Conservation (phyloP, 805 yeast species). For the Ogataea chonburiensis region DNA sequence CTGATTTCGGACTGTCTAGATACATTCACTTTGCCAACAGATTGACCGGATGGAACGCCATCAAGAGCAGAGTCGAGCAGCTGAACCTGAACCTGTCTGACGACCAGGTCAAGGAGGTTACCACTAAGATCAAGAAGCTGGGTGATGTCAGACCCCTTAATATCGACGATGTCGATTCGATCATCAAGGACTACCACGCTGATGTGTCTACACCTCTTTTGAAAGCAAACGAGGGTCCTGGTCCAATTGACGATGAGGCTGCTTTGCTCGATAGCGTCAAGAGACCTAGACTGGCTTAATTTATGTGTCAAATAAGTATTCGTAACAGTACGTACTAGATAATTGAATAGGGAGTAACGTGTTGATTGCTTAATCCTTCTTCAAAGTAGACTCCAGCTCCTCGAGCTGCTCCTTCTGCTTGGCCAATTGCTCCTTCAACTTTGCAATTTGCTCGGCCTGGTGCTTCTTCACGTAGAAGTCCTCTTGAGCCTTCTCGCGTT, state of each 20-base stretch:
- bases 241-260: conserved; percentile 30
- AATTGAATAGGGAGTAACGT: conserved; percentile 3
- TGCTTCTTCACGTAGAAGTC: conserved; percentile 81
- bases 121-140: conserved; percentile 52
- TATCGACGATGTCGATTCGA: conserved; percentile 61
- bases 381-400: conserved; percentile 49
- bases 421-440: conserved; percentile 71
- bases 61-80: conserved; percentile 60
- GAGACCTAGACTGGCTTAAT: conserved; percentile 33
- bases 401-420: conserved; percentile 64
- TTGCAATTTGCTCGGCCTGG: conserved; percentile 82
- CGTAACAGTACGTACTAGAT: conserved; percentile 15
- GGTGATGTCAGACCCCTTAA: conserved; percentile 61
- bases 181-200: conserved; percentile 53
- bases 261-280: conserved; percentile 31
- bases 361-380: conserved; percentile 21
- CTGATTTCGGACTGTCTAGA: conserved; percentile 59
- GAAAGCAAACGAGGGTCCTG: conserved; percentile 33
- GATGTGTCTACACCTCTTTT: conserved; percentile 52
- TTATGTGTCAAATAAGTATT: conserved; percentile 4
- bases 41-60: conserved; percentile 64
- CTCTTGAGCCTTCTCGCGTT: conserved; percentile 93
- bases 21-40: conserved; percentile 61
- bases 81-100: conserved; percentile 54
- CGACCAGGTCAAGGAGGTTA: conserved; percentile 56